Base-by-base conservation (phyloP, 129 eudicot species). In the Rutidosis leptorrhynchoides region DNA sequence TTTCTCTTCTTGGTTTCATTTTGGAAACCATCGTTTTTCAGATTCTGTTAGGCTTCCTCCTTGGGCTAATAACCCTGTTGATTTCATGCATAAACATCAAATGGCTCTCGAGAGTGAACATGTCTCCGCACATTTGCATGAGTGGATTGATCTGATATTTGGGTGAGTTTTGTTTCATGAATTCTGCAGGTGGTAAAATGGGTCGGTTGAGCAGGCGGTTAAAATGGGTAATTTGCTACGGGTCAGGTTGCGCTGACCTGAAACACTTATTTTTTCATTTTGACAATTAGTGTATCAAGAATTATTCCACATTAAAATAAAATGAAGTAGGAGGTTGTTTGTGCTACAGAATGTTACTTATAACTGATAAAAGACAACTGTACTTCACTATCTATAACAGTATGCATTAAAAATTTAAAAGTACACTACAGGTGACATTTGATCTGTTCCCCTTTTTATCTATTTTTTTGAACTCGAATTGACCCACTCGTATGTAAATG, bases 71-170 rank as follows among this genome's bases (percentile, higher is more conserved):
- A 92, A 81, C 53, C 81, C 95, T 7, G 86, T 92, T 85, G 98
- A 92, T 68, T 92, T 92, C 72, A 81, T 92, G 64, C 83, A 85
- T 76, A 83, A 88, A 76, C 96, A 92, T 81, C 81, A 83, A 58
- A 79, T 71, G 96, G 98, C 96, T 60, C 98, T 92, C 10, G 98
- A 92, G 85, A 88, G 98, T 82, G 98, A 92, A 81, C 78, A 88
- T 74, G 98, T 88, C 30, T 92, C 98, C 48, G 83, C 82, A 24
- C 96, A 92, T 78, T 80, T 92, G 68, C 96, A 92, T 78, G 98
- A 92, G 62, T 92, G 98, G 98, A 76, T 92, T 64, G 98, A 92
- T 77, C 95, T 92, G 67, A 88, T 92, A 79, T 92, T 88, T 78
- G 98, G 98, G 98, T 92, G 75, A 62, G 82, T 66, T 68, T 65